These are phyloP conservation scores for Bryoglossum gracile DNA, from an alignment of 495 filamentous ascomycete genomes.

Conservation along the genomic window DNA sequence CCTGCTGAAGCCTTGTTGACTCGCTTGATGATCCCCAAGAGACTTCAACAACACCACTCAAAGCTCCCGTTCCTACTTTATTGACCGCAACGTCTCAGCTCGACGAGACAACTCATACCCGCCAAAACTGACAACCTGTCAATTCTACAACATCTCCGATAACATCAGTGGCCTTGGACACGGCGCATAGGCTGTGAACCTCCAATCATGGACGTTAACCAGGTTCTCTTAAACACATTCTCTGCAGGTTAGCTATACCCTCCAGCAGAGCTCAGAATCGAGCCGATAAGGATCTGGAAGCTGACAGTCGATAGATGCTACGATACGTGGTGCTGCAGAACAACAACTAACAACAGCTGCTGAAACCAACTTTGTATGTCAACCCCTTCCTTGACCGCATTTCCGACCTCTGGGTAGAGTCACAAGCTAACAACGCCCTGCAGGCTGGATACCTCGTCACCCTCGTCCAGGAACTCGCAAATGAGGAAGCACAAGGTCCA, in stretches of 20 bases:
- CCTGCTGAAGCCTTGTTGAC: conserved; percentile 15
- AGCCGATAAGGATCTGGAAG: not conserved
- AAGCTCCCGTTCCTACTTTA: conserved; percentile 1
- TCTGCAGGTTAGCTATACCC: conserved; percentile 51
- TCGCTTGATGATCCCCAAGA: conserved; percentile 17
- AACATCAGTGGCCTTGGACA: conserved; percentile 8
- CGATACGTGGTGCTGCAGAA: conserved; percentile 82
- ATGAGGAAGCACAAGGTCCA: conserved; percentile 72
- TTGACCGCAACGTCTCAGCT: conserved; percentile 13
- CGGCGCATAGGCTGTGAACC: conserved; percentile 21
- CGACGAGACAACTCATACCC: conserved; percentile 7
- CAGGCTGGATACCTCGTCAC: conserved; percentile 86
- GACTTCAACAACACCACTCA: conserved; percentile 13
- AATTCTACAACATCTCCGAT: not conserved
- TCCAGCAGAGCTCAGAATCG: not conserved
- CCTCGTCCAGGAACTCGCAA: conserved; percentile 85
- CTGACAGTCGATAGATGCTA: conserved; percentile 58
- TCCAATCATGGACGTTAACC: conserved; percentile 66
- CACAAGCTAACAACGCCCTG: conserved; percentile 20
- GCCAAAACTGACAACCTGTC: conserved; percentile 4
- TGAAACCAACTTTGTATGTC: conserved; percentile 85
- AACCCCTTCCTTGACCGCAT: conserved; percentile 18
- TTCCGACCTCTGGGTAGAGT: conserved; percentile 2
- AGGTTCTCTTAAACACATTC: conserved; percentile 66
- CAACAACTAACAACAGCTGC: conserved; percentile 89